These are phyloP conservation scores for Penicillium tannophilum DNA, from an alignment of 495 filamentous ascomycete genomes.

Conservation along the genomic window DNA sequence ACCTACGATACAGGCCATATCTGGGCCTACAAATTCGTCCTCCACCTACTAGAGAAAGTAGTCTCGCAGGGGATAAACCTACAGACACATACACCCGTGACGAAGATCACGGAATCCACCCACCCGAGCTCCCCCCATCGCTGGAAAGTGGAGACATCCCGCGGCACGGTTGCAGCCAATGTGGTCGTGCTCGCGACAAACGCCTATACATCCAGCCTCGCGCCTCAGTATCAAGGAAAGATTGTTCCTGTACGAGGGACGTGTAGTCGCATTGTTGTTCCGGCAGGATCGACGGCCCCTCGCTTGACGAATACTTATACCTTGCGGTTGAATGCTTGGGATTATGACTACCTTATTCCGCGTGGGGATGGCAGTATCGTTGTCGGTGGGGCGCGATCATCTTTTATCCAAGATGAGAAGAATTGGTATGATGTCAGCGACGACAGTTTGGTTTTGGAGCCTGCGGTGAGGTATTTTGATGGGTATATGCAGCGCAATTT, in stretches of 20 bases:
- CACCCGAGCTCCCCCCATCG: conserved; percentile 8
- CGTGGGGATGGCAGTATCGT: conserved; percentile 55
- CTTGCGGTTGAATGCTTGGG: conserved; percentile 28
- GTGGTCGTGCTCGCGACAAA: conserved; percentile 78
- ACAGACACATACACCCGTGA: conserved; percentile 75
- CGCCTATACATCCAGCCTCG: conserved; percentile 73
- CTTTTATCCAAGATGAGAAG: conserved; percentile 32
- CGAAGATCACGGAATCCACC: conserved; percentile 35
- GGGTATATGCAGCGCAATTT: conserved; percentile 52
- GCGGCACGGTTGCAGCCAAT: conserved; percentile 60
- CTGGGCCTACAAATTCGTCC: conserved; percentile 86
- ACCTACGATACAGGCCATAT: conserved; percentile 45
- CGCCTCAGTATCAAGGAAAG: conserved; percentile 66
- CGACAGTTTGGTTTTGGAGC: conserved; percentile 47
- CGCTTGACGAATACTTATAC: conserved; percentile 29
- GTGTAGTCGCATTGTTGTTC: conserved; percentile 36
- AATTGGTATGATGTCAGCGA: conserved; percentile 55
- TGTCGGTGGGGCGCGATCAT: conserved; percentile 50
- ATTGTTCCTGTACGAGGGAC: conserved; percentile 74
- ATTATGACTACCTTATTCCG: conserved; percentile 53
- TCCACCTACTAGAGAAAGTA: conserved; percentile 61
- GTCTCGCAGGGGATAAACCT: conserved; percentile 66
- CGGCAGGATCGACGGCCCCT: conserved; percentile 20
- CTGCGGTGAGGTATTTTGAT: conserved; percentile 46
- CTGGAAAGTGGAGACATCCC: conserved; percentile 57